Conservation (phyloP, 2,329 filamentous ascomycete species). For the Xylaria polymorpha region DNA sequence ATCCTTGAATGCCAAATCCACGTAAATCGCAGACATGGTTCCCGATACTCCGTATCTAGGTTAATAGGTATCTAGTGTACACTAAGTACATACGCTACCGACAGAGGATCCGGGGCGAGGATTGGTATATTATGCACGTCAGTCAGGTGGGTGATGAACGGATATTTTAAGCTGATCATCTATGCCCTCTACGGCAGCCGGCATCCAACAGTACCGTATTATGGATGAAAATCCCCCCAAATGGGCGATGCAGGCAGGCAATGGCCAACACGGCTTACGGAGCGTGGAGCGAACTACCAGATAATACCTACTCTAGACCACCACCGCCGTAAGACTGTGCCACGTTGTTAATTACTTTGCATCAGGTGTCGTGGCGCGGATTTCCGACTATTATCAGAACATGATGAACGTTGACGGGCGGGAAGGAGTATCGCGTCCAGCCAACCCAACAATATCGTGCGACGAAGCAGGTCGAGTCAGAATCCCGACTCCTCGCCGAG, state of each 20-base stretch:
- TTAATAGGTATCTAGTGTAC: neutral
- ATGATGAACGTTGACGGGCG: neutral
- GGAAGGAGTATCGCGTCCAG: conserved; percentile 9
- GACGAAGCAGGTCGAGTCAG: conserved; percentile 13
- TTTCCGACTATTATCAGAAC: conserved; percentile 14
- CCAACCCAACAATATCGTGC: conserved; percentile 15
- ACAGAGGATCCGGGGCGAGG: conserved; percentile 28
- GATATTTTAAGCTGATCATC: conserved; percentile 36
- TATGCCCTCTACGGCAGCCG: conserved; percentile 18
- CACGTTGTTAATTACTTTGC: conserved; percentile 2
- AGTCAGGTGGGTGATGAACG: conserved; percentile 29
- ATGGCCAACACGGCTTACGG: neutral
- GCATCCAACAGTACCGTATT: conserved; percentile 2
- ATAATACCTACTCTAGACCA: neutral
- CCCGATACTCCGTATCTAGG: neutral
- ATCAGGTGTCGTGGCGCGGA: conserved; percentile 4
- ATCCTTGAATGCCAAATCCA: conserved; percentile 9
- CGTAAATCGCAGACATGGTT: neutral
- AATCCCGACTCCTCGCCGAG: conserved; percentile 12
- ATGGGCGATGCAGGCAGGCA: neutral
- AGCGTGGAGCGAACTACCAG: neutral
- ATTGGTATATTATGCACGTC: conserved; percentile 27
- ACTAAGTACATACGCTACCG: neutral
- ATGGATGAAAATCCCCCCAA: conserved; percentile 6
- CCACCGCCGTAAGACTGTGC: conserved; percentile 8